Percentiles rank a stretch among this genome's conserved stretches.
phyloP scores from a whole-genome alignment of 2,329 filamentous ascomycete genomes.

The Aspergillus arachidicola region DNA sequence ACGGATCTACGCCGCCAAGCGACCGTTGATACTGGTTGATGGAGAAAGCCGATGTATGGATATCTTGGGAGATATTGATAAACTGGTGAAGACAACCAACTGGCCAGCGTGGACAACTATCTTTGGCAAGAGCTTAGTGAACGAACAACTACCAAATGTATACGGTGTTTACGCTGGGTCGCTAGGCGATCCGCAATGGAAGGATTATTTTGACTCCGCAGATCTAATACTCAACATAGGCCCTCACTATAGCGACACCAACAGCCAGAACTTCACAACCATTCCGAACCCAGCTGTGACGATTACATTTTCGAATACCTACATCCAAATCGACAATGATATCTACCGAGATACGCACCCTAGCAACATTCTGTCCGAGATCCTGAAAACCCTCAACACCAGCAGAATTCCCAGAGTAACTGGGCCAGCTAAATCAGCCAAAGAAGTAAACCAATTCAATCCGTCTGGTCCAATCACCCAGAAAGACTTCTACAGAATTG shows the following conservation, averaged over 20 bases:
- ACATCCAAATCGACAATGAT: constrained; percentile 68
- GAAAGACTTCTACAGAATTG: constrained; percentile 47
- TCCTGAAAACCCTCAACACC: constrained; percentile 64
- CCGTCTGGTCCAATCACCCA: constrained; percentile 34
- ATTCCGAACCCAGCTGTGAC: constrained; percentile 74
- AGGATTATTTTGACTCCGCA: constrained; percentile 35
- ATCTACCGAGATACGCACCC: constrained; percentile 78
- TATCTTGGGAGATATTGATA: constrained; percentile 46
- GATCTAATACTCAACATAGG: constrained; percentile 43
- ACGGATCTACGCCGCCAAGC: constrained; percentile 48
- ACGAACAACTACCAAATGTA: constrained; percentile 52
- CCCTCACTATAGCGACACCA: constrained; percentile 45
- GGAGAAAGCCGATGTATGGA: constrained; percentile 50
- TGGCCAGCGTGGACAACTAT: constrained; percentile 53
- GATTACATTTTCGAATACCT: constrained; percentile 78
- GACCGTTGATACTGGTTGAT: constrained; percentile 56
- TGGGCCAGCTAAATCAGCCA: constrained; percentile 24
- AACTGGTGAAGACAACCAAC: constrained; percentile 45
- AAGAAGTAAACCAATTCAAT: constrained; percentile 42
- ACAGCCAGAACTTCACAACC: constrained; percentile 74
- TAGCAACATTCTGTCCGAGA: constrained; percentile 73
- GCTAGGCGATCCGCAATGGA: constrained; percentile 36
- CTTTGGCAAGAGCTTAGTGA: constrained; percentile 55
- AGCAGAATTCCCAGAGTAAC: constrained; percentile 51
- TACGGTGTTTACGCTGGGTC: constrained; percentile 52